Conservation (phyloP, 495 filamentous ascomycete species). For the Alectoria sarmentosa region DNA sequence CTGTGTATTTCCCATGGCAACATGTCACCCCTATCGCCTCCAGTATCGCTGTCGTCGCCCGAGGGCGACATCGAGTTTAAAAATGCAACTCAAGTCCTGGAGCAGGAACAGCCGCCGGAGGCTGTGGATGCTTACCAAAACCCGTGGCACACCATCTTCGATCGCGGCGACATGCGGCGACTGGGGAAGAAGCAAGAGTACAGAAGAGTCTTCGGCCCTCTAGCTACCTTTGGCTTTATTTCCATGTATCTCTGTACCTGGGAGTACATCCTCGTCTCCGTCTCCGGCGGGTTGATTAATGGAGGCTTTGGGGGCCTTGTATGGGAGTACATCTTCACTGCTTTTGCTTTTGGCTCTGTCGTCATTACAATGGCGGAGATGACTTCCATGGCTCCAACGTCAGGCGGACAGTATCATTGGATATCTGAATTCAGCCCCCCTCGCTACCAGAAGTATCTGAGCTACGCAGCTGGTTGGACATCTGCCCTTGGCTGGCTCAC, state of each 20-base stretch:
- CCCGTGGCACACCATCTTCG: slow-evolving; percentile 1
- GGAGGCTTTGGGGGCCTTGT: slow-evolving; percentile 49
- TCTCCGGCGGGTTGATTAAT: slow-evolving; percentile 28
- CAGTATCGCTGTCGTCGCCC: background rate
- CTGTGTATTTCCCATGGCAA: background rate
- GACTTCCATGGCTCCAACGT: slow-evolving; percentile 47
- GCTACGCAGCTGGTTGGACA: slow-evolving; percentile 35
- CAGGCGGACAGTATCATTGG: slow-evolving; percentile 47
- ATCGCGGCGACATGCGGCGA: background rate
- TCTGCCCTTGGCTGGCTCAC: slow-evolving; percentile 5
- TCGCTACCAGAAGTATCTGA: slow-evolving; percentile 37
- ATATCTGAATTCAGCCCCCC: slow-evolving; percentile 40
- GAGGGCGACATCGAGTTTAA: background rate
- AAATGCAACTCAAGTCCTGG: background rate
- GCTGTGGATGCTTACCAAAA: slow-evolving; percentile 1
- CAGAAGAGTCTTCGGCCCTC: background rate
- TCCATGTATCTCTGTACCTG: slow-evolving; percentile 8
- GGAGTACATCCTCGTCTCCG: slow-evolving; percentile 4
- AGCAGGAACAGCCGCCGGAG: background rate
- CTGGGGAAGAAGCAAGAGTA: slow-evolving; percentile 7
- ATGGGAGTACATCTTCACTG: slow-evolving; percentile 45
- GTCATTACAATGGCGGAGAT: slow-evolving; percentile 47
- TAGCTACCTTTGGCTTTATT: background rate
- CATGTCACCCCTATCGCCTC: background rate
- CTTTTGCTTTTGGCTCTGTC: slow-evolving; percentile 39